Base-by-base conservation (phyloP, 441 rosid genomes). In the Jatropha multifida region DNA sequence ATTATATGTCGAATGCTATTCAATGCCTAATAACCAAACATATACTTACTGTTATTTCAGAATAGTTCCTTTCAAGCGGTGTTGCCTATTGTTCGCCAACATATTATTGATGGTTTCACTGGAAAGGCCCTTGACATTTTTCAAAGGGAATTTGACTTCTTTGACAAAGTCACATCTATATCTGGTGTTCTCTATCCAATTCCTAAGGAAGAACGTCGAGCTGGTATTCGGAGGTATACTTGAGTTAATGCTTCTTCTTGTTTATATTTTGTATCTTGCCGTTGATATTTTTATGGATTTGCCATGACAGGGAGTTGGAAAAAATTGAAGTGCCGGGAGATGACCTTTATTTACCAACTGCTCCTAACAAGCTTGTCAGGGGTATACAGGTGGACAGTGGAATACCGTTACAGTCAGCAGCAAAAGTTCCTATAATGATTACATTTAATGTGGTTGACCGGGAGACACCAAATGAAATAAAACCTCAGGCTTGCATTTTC, bases 361-460 rank as follows among this genome's bases (percentile, higher is more conserved):
- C 97, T 76, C 88, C 92, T 27, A 87, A 54, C 80, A 96, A 91
- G 86, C 92, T 96, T 81, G 99, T 96, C 51, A 87, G 90, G 86
- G 97, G 97, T 71, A 92, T 96, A 71, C 90, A 74, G 32, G 90
- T 90, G 72, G 97, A 94, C 82, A 96, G 99, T 85, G 99, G 99
- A 79, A 96, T 96, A 88, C 99, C 99, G 11, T 85, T 96, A 42
- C 99, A 96, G 44, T 96, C 99, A 32, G 99, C 98, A 12, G 99
- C 98, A 56, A 96, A 96, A 83, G 99, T 96, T 79, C 99, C 99
- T 76, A 96, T 96, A 71, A 88, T 96, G 97, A 90, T 96, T 71
- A 86, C 96, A 63, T 96, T 96, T 87, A 82, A 96, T 79, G 99
- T 94, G 76, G 82, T 89, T 75, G 99, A 96, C 85, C 89, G 93